phyloP scores from a whole-genome alignment of 2,329 filamentous ascomycete species.

The Ascocoryne sarcoides region DNA sequence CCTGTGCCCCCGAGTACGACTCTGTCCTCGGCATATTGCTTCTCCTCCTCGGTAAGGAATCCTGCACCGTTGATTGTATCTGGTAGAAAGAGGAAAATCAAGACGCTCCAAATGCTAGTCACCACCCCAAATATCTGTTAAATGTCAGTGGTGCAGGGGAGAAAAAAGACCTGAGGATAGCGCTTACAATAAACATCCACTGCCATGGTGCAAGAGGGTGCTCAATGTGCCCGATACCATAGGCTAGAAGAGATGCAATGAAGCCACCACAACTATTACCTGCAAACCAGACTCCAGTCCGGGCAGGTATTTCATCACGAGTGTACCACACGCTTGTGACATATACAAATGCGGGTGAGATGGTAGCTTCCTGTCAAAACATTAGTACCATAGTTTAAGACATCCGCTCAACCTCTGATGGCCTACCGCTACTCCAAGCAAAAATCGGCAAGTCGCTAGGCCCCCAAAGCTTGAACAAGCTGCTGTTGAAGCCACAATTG shows the following conservation, averaged over 20 bases:
- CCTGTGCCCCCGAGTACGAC: constrained; percentile 44
- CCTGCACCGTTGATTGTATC: constrained; percentile 44
- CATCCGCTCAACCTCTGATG: not conserved
- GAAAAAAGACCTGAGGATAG: not conserved
- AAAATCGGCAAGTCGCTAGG: constrained; percentile 39
- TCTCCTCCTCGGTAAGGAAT: constrained; percentile 48
- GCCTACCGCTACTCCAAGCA: constrained; percentile 40
- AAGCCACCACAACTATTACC: constrained; percentile 44
- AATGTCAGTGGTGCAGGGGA: not conserved
- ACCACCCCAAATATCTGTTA: constrained; percentile 36
- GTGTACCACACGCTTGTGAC: constrained; percentile 38
- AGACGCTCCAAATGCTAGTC: constrained; percentile 39
- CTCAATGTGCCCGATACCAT: constrained; percentile 45
- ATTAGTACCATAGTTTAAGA: not conserved
- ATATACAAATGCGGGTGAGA: constrained; percentile 45
- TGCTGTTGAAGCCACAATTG: constrained; percentile 39
- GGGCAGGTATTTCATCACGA: constrained; percentile 46
- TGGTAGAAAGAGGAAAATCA: constrained; percentile 41
- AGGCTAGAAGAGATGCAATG: constrained; percentile 43
- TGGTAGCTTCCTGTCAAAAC: constrained; percentile 35
- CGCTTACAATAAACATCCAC: constrained; percentile 42
- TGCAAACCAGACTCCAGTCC: constrained; percentile 52
- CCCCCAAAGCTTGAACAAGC: constrained; percentile 42
- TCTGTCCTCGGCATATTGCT: constrained; percentile 35
- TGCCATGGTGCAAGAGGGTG: constrained; percentile 41